Evolutionary conservation across 495 filamentous ascomycete species (phyloP), one percentile per base, ranked within the genome.

Genomic region (Daldinia grandis): DNA sequence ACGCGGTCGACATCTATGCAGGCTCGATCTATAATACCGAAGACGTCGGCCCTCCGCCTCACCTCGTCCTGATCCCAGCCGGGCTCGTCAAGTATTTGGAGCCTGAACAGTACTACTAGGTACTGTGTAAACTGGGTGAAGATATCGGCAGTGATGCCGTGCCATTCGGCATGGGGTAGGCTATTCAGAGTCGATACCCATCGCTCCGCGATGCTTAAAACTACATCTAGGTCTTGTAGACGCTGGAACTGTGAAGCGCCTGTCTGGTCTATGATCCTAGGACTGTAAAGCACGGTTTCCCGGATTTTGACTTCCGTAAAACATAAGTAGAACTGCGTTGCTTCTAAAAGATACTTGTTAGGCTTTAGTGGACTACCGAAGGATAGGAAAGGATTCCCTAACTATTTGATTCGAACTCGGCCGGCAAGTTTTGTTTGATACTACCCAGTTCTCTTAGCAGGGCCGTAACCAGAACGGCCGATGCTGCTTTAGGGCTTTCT

Each of bases 51-150:
- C 2, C 73, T 56, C 10, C 60, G 68, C 17, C 58, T 64, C 6
- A 74, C 63, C n/a, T 67, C 61, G 7, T 64, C 58, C 5, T 49
- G 54, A 40, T 78, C 76, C 76, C 76, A 78, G n/a, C 64, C 74
- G n/a, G 68, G 68, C 24, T 72, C 73, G 31, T 76, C 68, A 25
- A 83, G 64, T 0, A 76, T 82, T 7, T 77, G 74, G 6, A 87
- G 76, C 35, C 76, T 79, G 73, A 81, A 87, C 14, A 85, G 63
- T 4, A 72, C 72, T 7, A 83, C 72, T 0, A 85, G 27, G 40
- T 75, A 78, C 38, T 81, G 79, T 6, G 79, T 74, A 31, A 86
- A 78, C 47, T 86, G 81, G 17, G 80, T 73, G 47, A 81, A 81
- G 0, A 81, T 60, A 2, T 76, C 69, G 28, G 79, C 78, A 2